Evolutionary conservation across 345 rosid species (phyloP), one percentile per base, ranked within the genome.

Genomic region (Rhodomyrtus tomentosa): DNA sequence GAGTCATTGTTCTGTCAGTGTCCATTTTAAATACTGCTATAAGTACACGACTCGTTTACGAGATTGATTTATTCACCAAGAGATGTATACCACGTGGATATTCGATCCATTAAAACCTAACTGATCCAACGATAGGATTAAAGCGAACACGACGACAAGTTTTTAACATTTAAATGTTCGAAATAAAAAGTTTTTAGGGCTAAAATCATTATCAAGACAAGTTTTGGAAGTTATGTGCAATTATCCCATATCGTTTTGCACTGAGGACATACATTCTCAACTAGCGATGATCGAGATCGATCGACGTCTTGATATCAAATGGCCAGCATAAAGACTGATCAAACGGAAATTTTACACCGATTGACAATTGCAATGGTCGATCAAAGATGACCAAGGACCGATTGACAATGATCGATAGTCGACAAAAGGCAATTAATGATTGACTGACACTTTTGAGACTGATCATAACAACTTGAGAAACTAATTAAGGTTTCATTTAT

Each of bases 391-490:
- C 38, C 38, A 15, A 29, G 73, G 73, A 59, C 21, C 1, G 0
- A 29, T 59, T 4, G 2, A 59, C 5, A 13, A 27, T 14, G 22
- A 6, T 59, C 1, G 21, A 59, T 59, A 59, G 36, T 59, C 18
- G 21, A 59, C 18, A 29, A 20, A 29, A 59, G 10, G 22, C 16
- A 59, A 59, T 6, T 14, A 27, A 27, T 7, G 1, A 15, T 59
- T 29, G 21, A 6, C 2, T 0, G 0, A 15, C 38, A 59, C 21
- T 15, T 58, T 29, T 2, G 1, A 7, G 0, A 27, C 5, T 0
- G 21, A 59, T 59, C 10, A 4, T 6, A 29, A 59, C 40, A 29
- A 59, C 21, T 14, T 29, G 53, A 51, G 53, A 51, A 21, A 51
- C 7, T 14, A 51, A 51, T 3, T 14, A 51, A 51, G 14, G 4